Evolutionary conservation across 345 rosid species (phyloP).

Genomic region (Corchorus olitorius): DNA sequence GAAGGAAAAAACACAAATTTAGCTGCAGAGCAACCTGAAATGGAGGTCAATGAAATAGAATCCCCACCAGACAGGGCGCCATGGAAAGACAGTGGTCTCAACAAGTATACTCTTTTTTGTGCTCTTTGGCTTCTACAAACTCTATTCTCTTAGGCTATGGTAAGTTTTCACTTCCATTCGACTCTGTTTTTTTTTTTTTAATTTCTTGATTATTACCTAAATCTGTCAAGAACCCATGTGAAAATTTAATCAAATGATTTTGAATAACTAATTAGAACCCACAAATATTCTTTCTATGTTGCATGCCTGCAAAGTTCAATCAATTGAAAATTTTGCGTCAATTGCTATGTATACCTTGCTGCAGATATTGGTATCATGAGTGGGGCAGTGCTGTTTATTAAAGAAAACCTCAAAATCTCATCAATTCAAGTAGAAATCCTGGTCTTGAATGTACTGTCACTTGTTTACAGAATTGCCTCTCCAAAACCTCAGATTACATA

Average conservation of each 20-base stretch:
- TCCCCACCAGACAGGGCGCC: neutral
- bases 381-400: slow-evolving; percentile 58
- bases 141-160: slow-evolving; percentile 70
- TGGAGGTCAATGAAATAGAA: neutral
- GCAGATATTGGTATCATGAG: slow-evolving; percentile 77
- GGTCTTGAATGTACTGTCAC: slow-evolving; percentile 53
- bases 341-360: slow-evolving; percentile 4
- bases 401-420: slow-evolving; percentile 49
- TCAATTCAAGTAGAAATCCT: slow-evolving; percentile 50
- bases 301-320: neutral
- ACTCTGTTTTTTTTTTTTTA: neutral
- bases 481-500: slow-evolving; percentile 58
- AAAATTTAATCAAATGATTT: slow-evolving; percentile 24
- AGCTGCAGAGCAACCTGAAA: neutral
- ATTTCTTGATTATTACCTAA: neutral
- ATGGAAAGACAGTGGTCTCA: slow-evolving; percentile 20
- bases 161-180: slow-evolving; percentile 28
- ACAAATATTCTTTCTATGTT: neutral
- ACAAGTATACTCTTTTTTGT: slow-evolving; percentile 51
- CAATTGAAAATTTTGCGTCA: neutral
- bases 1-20: neutral
- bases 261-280: neutral
- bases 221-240: neutral
- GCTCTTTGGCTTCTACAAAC: slow-evolving; percentile 64
- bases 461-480: slow-evolving; percentile 51